These are phyloP conservation scores for Fusarium sp. DNA, from an alignment of 2,329 filamentous ascomycete genomes.

Conservation along the genomic window DNA sequence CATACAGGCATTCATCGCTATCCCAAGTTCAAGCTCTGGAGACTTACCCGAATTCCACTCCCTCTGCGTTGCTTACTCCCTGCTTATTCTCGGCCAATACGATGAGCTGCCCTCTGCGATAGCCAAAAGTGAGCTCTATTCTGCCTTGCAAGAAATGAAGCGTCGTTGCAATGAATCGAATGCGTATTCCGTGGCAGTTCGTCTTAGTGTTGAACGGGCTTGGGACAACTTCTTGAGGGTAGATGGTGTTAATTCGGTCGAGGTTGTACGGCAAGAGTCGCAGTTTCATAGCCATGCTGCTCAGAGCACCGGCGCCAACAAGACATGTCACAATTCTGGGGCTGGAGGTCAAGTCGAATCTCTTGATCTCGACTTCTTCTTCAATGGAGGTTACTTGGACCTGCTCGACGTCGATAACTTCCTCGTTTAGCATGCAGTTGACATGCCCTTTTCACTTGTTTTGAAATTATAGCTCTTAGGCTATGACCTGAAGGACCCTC, in stretches of 20 bases:
- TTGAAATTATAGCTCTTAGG: neutral
- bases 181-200: slow-evolving; percentile 9
- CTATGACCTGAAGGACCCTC: neutral
- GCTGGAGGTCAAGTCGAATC: slow-evolving; percentile 5
- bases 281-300: neutral
- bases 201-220: slow-evolving; percentile 24
- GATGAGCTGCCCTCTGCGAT: slow-evolving; percentile 7
- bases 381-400: slow-evolving; percentile 23
- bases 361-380: slow-evolving; percentile 20
- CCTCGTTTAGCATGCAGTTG: neutral
- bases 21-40: slow-evolving; percentile 12
- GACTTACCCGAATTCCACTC: slow-evolving; percentile 21
- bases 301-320: neutral
- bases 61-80: slow-evolving; percentile 17
- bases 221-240: slow-evolving; percentile 9
- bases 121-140: neutral
- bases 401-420: slow-evolving; percentile 18
- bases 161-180: slow-evolving; percentile 13
- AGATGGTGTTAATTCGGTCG: neutral
- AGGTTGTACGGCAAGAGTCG: neutral
- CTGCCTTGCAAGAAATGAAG: slow-evolving; percentile 3
- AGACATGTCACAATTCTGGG: neutral
- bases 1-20: slow-evolving; percentile 10
- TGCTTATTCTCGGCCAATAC: slow-evolving; percentile 24
- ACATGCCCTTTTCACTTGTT: neutral